Percentiles rank a stretch among this genome's conserved stretches.
phyloP scores from a whole-genome alignment of 2,329 filamentous ascomycete species.

The Hypoxylon sp. region DNA sequence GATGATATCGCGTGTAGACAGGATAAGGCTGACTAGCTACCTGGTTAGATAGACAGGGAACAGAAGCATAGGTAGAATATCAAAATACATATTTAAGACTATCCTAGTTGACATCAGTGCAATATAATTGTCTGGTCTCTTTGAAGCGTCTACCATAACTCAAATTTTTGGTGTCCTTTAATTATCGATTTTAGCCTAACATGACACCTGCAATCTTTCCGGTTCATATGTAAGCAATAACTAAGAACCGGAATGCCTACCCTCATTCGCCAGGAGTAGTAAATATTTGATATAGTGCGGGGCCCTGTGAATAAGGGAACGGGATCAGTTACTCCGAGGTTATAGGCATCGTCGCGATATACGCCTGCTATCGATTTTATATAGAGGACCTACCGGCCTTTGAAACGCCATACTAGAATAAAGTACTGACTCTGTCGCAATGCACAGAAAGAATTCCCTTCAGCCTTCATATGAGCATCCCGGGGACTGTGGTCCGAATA shows the following conservation, averaged over 20 bases:
- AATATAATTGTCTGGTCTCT: conserved; percentile 28
- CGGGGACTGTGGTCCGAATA: background rate
- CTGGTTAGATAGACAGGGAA: too few relatives aligned
- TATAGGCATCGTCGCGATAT: conserved; percentile 10
- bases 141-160: conserved; percentile 1
- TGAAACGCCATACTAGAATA: background rate
- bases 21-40: conserved; percentile 19
- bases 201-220: conserved; percentile 18
- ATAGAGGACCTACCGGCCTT: background rate
- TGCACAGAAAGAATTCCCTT: background rate
- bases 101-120: conserved; percentile 16
- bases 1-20: conserved; percentile 8
- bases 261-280: conserved; percentile 35
- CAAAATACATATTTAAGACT: conserved; percentile 20
- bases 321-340: conserved; percentile 23
- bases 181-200: conserved; percentile 38
- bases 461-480: background rate
- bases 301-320: conserved; percentile 21
- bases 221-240: conserved; percentile 36
- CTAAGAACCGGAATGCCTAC: conserved; percentile 25
- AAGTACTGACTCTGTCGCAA: background rate
- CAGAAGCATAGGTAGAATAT: conserved; percentile 14
- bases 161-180: conserved; percentile 23
- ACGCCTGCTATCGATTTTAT: background rate
- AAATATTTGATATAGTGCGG: conserved; percentile 35